Evolutionary conservation across 306 rosid genomes (phyloP).

Genomic region (Acacia melanoxylon): DNA sequence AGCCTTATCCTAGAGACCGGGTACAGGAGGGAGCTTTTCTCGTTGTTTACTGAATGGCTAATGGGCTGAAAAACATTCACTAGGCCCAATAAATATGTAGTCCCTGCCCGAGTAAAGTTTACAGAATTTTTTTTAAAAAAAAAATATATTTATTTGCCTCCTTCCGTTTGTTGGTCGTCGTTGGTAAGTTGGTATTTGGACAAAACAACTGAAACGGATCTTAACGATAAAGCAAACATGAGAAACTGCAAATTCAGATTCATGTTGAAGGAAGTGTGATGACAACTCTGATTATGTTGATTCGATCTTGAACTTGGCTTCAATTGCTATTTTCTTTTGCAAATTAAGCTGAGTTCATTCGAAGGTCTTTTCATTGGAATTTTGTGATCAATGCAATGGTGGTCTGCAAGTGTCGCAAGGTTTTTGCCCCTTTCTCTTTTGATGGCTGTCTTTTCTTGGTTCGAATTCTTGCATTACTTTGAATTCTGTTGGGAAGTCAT

Average conservation of each 20-base stretch:
- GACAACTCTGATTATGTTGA: slow-evolving; percentile 4
- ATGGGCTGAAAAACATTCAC: not conserved
- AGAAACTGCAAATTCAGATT: slow-evolving; percentile 12
- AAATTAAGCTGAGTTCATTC: slow-evolving; percentile 20
- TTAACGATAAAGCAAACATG: slow-evolving; percentile 20
- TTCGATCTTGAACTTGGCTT: slow-evolving; percentile 18
- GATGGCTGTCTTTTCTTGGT: not conserved
- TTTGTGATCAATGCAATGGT: slow-evolving; percentile 75
- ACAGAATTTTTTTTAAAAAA: no score
- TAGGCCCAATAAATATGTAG: not conserved
- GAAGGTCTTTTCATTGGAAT: slow-evolving; percentile 13
- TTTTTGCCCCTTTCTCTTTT: slow-evolving; percentile 28
- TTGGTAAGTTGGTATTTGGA: not conserved
- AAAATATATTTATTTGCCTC: no score
- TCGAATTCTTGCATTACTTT: slow-evolving; percentile 14
- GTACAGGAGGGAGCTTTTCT: no score
- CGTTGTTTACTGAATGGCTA: not conserved
- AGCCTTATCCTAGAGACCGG: no score
- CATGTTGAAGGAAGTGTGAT: not conserved
- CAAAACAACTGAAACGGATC: slow-evolving; percentile 49
- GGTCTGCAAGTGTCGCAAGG: slow-evolving; percentile 99
- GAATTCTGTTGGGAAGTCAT: slow-evolving; percentile 25
- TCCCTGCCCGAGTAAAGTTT: not conserved
- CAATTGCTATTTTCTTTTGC: slow-evolving; percentile 18
- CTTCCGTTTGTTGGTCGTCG: not conserved